phyloP scores from a whole-genome alignment of 2,329 filamentous ascomycete genomes.

The Sporothrix dimorphospora region DNA sequence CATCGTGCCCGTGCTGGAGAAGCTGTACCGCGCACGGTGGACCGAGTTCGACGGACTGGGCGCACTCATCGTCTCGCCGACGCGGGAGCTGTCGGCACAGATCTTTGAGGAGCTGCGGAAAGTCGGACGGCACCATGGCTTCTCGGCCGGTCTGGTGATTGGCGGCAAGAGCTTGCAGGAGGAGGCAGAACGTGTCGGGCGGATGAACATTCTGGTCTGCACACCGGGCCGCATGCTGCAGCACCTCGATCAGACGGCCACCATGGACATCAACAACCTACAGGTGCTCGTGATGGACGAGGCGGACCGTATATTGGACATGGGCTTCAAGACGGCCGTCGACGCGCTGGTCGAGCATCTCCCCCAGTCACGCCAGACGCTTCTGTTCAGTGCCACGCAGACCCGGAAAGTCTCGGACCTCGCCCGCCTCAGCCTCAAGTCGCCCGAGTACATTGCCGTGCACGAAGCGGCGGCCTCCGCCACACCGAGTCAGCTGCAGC shows the following conservation, averaged over 20 bases:
- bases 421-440: conserved; percentile 80
- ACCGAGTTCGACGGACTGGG: conserved; percentile 89
- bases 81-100: conserved; percentile 91
- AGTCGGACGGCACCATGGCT: conserved; percentile 83
- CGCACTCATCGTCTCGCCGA: conserved; percentile 90
- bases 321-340: conserved; percentile 90
- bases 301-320: conserved; percentile 94
- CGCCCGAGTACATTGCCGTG: conserved; percentile 94
- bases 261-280: conserved; percentile 85
- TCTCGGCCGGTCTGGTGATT: conserved; percentile 91
- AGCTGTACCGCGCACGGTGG: conserved; percentile 86
- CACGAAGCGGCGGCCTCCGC: conserved; percentile 80
- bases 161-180: conserved; percentile 90
- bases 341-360: conserved; percentile 94
- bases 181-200: conserved; percentile 77
- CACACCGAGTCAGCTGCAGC: conserved; percentile 81
- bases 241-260: conserved; percentile 90
- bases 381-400: conserved; percentile 95
- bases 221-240: conserved; percentile 95
- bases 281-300: conserved; percentile 94
- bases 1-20: conserved; percentile 87
- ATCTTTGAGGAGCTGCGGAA: conserved; percentile 95
- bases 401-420: conserved; percentile 93
- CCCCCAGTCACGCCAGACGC: conserved; percentile 81
- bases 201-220: conserved; percentile 97